A percentile compares a stretch with the other conserved stretches of the same genome.
Conservation (phyloP, 768 basidiomycete species). For the Strobilomyces confusus region DNA sequence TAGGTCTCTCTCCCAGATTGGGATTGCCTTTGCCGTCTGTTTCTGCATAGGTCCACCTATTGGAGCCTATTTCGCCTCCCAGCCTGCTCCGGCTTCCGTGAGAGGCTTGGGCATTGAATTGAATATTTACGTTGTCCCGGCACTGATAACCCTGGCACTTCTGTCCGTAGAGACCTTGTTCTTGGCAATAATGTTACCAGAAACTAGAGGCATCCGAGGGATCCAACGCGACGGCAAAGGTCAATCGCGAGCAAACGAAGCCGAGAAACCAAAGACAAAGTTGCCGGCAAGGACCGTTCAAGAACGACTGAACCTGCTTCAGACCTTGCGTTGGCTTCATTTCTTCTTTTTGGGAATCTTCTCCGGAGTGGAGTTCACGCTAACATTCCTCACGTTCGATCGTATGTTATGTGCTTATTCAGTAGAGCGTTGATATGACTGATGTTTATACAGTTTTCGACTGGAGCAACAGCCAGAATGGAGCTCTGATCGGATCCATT, state of each 20-base stretch:
- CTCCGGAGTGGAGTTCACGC: constrained; percentile 94
- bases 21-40: constrained; percentile 94
- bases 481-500: constrained; percentile 78
- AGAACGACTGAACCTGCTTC: constrained; percentile 55
- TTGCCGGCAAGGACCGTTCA: constrained; percentile 26
- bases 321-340: constrained; percentile 63
- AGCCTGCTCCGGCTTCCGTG: constrained; percentile 62
- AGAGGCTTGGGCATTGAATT: constrained; percentile 56
- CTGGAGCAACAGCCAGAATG: constrained; percentile 88
- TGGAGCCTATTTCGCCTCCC: constrained; percentile 94
- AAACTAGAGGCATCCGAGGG: constrained; percentile 61
- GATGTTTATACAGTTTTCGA: constrained; percentile 60
- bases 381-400: constrained; percentile 93
- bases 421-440: not conserved
- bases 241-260: constrained; percentile 16
- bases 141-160: constrained; percentile 73
- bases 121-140: constrained; percentile 92
- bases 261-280: constrained; percentile 17
- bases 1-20: constrained; percentile 84
- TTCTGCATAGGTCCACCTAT: constrained; percentile 92
- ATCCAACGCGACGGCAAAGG: constrained; percentile 7
- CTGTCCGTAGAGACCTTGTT: constrained; percentile 78
- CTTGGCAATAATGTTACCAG: constrained; percentile 72
- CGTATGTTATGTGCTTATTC: constrained; percentile 42
- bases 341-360: constrained; percentile 87